Base-by-base conservation (phyloP, 495 filamentous ascomycete genomes). In the Delitschia confertaspora region DNA sequence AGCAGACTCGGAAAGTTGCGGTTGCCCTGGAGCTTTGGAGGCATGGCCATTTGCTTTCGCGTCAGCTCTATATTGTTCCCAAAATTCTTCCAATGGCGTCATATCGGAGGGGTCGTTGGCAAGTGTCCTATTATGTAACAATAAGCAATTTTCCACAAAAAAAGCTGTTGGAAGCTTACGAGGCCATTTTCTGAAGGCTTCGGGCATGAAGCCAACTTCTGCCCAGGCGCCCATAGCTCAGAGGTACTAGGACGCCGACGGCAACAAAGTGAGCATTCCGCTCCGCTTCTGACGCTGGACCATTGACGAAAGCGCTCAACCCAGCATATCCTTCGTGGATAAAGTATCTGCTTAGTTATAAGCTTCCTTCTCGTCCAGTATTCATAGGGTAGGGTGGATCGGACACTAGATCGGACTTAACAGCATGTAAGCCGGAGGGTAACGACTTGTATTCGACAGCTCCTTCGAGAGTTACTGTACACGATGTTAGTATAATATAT, bases 391-490 rank as follows among this genome's bases (percentile, higher is more conserved):
- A 10, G n/a, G 20, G 11, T 33, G 21, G 8, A 11, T 59, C 72
- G 46, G 67, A 83, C 73, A 98, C 82, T 10, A 95, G 68, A 61
- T 98, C 91, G 38, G 86, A 77, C 33, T 79, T 69, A 7, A 95
- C 84, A 45, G 84, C 84, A 67, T 98, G 91, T 32, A 95, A 64
- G 26, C 91, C 91, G 0, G 88, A 95, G 1, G 91, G 91, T 30
- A 98, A 71, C 39, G 78, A 88, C 64, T 95, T 95, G 73, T 83
- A 98, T 61, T 98, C 91, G 38, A 96, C 88, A 31, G 79, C 78
- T 27, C 86, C 85, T 59, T 93, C 86, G 33, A 98, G 73, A 47
- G 86, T 75, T 37, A 94, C 79, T 81, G 41, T n/a, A 33, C 19
- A 49, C 53, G 29, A 38, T 43, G 36, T 46, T n/a, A 38, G 56